Percentiles rank a stretch among this genome's conserved stretches.
Conservation (phyloP, 345 rosid species). For the Turnera subulata region DNA sequence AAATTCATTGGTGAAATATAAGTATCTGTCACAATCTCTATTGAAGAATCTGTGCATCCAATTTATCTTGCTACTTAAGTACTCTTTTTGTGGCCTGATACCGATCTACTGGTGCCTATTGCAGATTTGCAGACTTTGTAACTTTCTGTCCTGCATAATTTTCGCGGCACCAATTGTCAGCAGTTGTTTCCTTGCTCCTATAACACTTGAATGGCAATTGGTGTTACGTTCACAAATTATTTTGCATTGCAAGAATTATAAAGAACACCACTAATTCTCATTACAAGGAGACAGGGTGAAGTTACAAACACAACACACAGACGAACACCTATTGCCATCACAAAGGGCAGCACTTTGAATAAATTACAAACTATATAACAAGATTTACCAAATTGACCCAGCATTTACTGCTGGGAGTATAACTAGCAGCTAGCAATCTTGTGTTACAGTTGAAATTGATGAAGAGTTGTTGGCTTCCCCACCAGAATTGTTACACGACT, state of each 20-base stretch:
- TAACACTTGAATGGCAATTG: too few species aligned
- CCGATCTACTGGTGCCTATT: too few species aligned
- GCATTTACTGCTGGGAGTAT: background rate
- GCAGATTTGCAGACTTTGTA: too few species aligned
- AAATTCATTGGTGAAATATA: too few species aligned
- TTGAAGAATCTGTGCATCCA: too few species aligned
- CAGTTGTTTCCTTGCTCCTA: too few species aligned
- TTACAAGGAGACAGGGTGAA: slow-evolving; percentile 30
- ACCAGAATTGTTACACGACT: slow-evolving; percentile 22
- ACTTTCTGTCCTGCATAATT: too few species aligned
- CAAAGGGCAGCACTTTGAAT: background rate
- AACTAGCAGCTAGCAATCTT: slow-evolving; percentile 29
- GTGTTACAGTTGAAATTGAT: slow-evolving; percentile 18
- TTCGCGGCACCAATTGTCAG: too few species aligned
- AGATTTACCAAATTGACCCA: background rate
- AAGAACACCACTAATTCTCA: slow-evolving; percentile 24
- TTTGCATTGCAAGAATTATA: background rate
- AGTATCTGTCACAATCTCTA: too few species aligned
- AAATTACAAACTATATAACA: background rate
- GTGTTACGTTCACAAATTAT: too few species aligned
- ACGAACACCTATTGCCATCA: slow-evolving; percentile 14
- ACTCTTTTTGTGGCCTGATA: too few species aligned
- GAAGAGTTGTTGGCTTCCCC: slow-evolving; percentile 12
- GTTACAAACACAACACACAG: slow-evolving; percentile 3
- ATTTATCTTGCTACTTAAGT: too few species aligned